These are phyloP conservation scores for Escovopsis sp. DNA, from an alignment of 2,329 filamentous ascomycete species.

Conservation along the genomic window DNA sequence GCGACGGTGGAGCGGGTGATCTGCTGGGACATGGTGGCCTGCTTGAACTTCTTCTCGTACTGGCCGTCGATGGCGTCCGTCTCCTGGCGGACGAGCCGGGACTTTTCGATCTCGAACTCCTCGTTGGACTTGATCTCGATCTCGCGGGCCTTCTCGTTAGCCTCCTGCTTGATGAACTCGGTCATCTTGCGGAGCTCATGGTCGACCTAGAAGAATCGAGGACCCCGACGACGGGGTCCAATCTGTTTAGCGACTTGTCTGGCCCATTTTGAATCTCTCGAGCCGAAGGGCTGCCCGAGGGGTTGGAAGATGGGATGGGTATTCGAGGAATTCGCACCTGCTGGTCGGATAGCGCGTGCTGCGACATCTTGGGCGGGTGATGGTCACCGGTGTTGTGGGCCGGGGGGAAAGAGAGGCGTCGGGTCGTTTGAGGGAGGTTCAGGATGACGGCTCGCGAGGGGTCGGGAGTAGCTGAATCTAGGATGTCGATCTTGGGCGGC, in stretches of 20 bases:
- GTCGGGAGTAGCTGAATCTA: no score
- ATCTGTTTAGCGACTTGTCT: neutral
- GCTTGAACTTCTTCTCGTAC: constrained; percentile 99
- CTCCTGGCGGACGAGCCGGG: constrained; percentile 93
- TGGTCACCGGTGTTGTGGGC: no score
- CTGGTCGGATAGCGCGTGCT: constrained; percentile 95
- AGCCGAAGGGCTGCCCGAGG: no score
- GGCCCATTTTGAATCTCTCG: no score
- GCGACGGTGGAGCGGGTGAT: constrained; percentile 91
- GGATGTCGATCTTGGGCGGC: no score
- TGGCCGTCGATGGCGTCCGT: constrained; percentile 79
- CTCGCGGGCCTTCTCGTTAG: constrained; percentile 89
- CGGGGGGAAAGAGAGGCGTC: neutral
- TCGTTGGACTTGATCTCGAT: constrained; percentile 98
- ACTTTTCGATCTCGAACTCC: constrained; percentile 98
- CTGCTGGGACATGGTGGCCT: constrained; percentile 95
- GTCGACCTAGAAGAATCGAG: constrained; percentile 55
- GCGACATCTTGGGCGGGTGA: constrained; percentile 56
- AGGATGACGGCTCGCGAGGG: no score
- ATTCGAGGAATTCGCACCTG: constrained; percentile 45
- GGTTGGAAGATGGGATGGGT: neutral
- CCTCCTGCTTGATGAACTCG: constrained; percentile 98
- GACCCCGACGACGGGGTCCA: constrained; percentile 7
- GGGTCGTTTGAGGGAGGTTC: neutral
- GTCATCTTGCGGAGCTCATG: constrained; percentile 99